phyloP scores from a whole-genome alignment of 257 asterid genomes.

The Galeopsis tetrahit region DNA sequence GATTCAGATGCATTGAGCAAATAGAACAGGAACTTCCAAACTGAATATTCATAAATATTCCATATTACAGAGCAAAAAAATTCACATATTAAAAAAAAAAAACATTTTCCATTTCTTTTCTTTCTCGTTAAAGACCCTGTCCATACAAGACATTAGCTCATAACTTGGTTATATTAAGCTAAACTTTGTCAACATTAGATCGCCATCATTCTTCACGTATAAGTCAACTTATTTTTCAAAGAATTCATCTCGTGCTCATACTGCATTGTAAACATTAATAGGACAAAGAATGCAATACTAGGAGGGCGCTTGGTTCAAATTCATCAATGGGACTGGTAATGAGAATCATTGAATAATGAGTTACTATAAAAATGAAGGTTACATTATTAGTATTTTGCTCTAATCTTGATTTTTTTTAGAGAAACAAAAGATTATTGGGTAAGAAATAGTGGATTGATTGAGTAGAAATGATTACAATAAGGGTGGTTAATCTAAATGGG shows the following conservation, averaged over 20 bases:
- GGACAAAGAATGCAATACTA: conserved; percentile 2
- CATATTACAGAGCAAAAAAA: neutral
- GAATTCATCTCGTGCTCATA: conserved; percentile 16
- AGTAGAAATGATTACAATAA: too few relatives aligned
- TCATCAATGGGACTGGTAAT: neutral
- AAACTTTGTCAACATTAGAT: conserved; percentile 5
- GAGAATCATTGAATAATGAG: too few relatives aligned
- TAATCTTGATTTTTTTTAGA: too few relatives aligned
- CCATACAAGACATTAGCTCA: conserved; percentile 1
- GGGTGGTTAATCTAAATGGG: too few relatives aligned
- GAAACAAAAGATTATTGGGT: too few relatives aligned
- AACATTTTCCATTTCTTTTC: neutral
- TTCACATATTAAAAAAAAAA: neutral
- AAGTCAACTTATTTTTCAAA: neutral
- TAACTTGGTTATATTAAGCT: conserved; percentile 11
- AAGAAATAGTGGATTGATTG: too few relatives aligned
- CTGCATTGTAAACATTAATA: conserved; percentile 13
- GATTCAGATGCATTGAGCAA: conserved; percentile 3
- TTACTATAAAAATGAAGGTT: too few relatives aligned
- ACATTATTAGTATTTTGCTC: too few relatives aligned
- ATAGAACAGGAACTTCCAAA: too few relatives aligned
- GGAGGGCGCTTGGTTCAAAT: neutral
- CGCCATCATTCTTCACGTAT: neutral
- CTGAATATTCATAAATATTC: too few relatives aligned
- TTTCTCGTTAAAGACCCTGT: conserved; percentile 9